Evolutionary conservation across 805 yeast species (phyloP).

Genomic region (Candida broadrunensis): DNA sequence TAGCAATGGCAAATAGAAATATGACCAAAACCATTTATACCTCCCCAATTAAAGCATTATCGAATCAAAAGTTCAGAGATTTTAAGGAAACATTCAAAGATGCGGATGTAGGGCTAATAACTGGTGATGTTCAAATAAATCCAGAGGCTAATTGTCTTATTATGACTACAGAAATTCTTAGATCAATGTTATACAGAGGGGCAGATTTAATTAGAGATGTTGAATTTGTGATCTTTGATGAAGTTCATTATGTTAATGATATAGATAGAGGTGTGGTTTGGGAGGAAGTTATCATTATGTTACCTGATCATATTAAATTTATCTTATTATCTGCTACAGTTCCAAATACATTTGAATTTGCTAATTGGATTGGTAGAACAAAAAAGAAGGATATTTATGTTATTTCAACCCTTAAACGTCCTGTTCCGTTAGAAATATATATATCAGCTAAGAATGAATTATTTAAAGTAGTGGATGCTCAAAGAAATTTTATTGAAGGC

Average conservation of each 20-base stretch:
- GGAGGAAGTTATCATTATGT: constrained; percentile 98
- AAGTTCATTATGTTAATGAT: constrained; percentile 96
- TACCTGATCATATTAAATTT: constrained; percentile 93
- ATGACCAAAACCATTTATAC: constrained; percentile 97
- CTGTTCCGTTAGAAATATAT: constrained; percentile 88
- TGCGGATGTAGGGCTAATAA: constrained; percentile 86
- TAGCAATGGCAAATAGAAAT: constrained; percentile 92
- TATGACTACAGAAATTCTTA: constrained; percentile 95
- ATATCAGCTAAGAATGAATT: constrained; percentile 78
- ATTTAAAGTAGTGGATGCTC: constrained; percentile 70
- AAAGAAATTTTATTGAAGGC: constrained; percentile 62
- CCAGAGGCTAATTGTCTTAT: constrained; percentile 94
- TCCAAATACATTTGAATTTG: constrained; percentile 97
- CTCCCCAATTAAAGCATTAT: constrained; percentile 88
- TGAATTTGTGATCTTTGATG: constrained; percentile 96
- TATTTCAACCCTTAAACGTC: constrained; percentile 93
- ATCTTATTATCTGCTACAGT: constrained; percentile 94
- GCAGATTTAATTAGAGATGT: constrained; percentile 96
- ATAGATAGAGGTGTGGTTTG: constrained; percentile 97
- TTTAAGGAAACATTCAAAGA: constrained; percentile 77
- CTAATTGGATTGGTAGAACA: constrained; percentile 97
- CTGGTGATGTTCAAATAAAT: constrained; percentile 97
- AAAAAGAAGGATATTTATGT: constrained; percentile 95
- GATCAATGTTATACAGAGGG: constrained; percentile 95
- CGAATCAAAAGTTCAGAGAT: constrained; percentile 88